Evolutionary conservation across 2,329 filamentous ascomycete genomes (phyloP).

Genomic region (Cytospora schulzeri): DNA sequence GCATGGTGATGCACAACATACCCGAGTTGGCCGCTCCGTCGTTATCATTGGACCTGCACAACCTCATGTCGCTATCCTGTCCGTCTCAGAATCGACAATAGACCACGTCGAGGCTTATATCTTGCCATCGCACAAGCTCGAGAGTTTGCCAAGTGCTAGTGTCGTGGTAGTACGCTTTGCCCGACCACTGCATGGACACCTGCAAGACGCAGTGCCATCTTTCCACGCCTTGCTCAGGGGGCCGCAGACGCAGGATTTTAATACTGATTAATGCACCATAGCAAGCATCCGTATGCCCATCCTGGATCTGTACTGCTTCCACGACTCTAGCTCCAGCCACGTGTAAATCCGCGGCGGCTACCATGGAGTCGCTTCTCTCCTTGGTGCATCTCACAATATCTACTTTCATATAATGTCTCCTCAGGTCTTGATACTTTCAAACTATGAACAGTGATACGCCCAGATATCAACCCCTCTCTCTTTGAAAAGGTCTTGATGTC

Average conservation of each 20-base stretch:
- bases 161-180: not conserved
- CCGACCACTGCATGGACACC: constrained; percentile 4
- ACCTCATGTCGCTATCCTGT: not conserved
- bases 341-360: not conserved
- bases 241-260: constrained; percentile 7
- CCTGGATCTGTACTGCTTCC: constrained; percentile 6
- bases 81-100: not conserved
- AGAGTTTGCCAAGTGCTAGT: constrained; percentile 4
- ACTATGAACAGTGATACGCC: not conserved
- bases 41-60: not conserved
- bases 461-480: not conserved
- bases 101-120: constrained; percentile 7
- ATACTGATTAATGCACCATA: constrained; percentile 6
- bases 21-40: not conserved
- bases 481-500: not conserved
- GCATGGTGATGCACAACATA: not conserved
- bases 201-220: not conserved
- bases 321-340: constrained; percentile 14
- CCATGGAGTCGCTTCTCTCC: not conserved
- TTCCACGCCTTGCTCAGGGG: constrained; percentile 2
- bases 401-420: constrained; percentile 5
- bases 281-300: not conserved
- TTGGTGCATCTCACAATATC: not conserved
- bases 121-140: constrained; percentile 3
- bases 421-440: not conserved